Evolutionary conservation across 495 filamentous ascomycete genomes (phyloP).

Genomic region (Paragyromitra xinjiangensis): DNA sequence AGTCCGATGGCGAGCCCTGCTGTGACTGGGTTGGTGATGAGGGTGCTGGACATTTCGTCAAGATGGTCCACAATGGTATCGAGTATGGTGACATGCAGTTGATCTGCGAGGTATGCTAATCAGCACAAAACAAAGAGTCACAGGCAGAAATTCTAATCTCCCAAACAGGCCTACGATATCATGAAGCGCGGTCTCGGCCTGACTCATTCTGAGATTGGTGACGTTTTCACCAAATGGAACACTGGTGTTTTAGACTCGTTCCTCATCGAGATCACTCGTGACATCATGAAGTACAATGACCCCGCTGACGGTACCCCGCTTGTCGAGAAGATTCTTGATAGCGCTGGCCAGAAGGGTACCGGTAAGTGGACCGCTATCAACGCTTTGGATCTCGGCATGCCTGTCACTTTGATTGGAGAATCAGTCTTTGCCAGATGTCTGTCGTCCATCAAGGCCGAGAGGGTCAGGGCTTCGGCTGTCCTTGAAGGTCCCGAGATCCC

Average conservation of each 20-base stretch:
- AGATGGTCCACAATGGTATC: constrained; percentile 99
- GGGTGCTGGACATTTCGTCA: constrained; percentile 99
- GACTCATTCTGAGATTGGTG: constrained; percentile 87
- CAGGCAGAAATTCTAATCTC: constrained; percentile 34
- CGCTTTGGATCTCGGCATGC: constrained; percentile 97
- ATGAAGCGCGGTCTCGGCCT: constrained; percentile 95
- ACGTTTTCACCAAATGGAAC: constrained; percentile 96
- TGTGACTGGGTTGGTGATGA: constrained; percentile 99
- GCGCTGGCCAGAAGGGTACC: constrained; percentile 98
- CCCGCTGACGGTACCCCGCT: constrained; percentile 84
- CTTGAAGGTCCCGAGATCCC: constrained; percentile 77
- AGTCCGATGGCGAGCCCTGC: constrained; percentile 94
- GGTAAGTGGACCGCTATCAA: constrained; percentile 99
- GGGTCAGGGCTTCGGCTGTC: constrained; percentile 78
- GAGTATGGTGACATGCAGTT: constrained; percentile 99
- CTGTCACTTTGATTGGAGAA: constrained; percentile 97
- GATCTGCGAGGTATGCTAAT: constrained; percentile 85
- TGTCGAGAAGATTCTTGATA: constrained; percentile 98
- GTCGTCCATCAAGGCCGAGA: constrained; percentile 93
- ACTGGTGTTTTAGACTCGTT: constrained; percentile 98
- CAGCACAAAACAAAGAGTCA: constrained; percentile 5
- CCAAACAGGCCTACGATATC: constrained; percentile 90
- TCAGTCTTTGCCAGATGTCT: constrained; percentile 94
- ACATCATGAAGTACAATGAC: constrained; percentile 96
- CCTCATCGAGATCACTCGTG: constrained; percentile 98